These are phyloP conservation scores for Rosa chinensis DNA, from an alignment of 306 rosid genomes.

Conservation along the genomic window DNA sequence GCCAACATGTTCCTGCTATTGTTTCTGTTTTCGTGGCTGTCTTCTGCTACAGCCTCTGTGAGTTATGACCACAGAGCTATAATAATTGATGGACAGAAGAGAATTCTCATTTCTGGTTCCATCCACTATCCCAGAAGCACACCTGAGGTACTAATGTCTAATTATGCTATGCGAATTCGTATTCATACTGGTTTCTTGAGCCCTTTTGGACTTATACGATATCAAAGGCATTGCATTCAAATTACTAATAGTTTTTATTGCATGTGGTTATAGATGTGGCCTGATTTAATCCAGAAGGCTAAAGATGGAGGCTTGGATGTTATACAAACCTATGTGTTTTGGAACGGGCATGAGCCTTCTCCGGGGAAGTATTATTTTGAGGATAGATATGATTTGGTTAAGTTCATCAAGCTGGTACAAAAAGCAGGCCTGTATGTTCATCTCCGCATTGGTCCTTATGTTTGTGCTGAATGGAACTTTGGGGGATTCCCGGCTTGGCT, in stretches of 20 bases:
- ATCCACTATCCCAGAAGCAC: constrained; percentile 99
- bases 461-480: constrained; percentile 96
- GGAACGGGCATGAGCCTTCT: constrained; percentile 97
- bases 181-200: not conserved
- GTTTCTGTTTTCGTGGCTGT: constrained; percentile 35
- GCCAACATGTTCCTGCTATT: constrained; percentile 14
- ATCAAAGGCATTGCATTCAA: not conserved
- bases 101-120: constrained; percentile 82
- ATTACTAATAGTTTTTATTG: not conserved
- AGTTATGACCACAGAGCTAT: constrained; percentile 74
- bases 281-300: constrained; percentile 87
- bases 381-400: constrained; percentile 82
- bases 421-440: constrained; percentile 84
- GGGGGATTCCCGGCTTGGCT: constrained; percentile 99
- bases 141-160: constrained; percentile 51
- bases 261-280: constrained; percentile 69
- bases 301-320: constrained; percentile 98
- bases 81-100: constrained; percentile 64
- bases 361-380: constrained; percentile 89
- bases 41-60: constrained; percentile 56
- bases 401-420: constrained; percentile 80
- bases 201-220: not conserved
- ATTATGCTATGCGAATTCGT: constrained; percentile 22
- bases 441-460: constrained; percentile 91
- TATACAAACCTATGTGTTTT: constrained; percentile 87